phyloP scores from a whole-genome alignment of 2,329 filamentous ascomycete genomes.

The Cadophora luteo-olivacea region DNA sequence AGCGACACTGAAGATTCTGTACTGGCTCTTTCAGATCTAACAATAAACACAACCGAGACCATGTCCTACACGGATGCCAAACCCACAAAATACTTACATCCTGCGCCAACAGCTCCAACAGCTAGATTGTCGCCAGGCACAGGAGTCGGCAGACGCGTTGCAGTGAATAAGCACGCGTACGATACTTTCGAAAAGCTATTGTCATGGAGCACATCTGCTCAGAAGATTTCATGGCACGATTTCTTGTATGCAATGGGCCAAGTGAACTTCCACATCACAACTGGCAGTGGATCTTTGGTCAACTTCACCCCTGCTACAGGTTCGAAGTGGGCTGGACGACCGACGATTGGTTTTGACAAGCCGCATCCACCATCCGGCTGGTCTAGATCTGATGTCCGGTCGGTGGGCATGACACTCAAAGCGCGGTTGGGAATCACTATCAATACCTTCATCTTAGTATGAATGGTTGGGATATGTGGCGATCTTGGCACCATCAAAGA shows the following conservation, averaged over 20 bases:
- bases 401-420: not conserved
- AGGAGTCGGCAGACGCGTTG: not conserved
- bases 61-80: no score
- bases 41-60: no score
- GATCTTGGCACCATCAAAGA: no score
- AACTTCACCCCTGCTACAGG: not conserved
- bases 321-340: not conserved
- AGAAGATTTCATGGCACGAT: not conserved
- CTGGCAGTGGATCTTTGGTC: not conserved
- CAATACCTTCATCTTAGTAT: not conserved
- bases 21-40: no score
- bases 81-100: not conserved
- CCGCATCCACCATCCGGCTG: not conserved
- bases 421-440: not conserved
- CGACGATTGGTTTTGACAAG: not conserved
- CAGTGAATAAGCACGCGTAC: not conserved
- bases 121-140: not conserved
- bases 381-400: not conserved
- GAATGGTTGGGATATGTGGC: not conserved
- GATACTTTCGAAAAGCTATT: not conserved
- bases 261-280: not conserved
- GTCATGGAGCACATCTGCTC: not conserved
- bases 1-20: no score
- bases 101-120: not conserved
- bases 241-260: not conserved